Evolutionary conservation across 2,329 filamentous ascomycete genomes (phyloP).

Genomic region (Trichoderma semiorbis): DNA sequence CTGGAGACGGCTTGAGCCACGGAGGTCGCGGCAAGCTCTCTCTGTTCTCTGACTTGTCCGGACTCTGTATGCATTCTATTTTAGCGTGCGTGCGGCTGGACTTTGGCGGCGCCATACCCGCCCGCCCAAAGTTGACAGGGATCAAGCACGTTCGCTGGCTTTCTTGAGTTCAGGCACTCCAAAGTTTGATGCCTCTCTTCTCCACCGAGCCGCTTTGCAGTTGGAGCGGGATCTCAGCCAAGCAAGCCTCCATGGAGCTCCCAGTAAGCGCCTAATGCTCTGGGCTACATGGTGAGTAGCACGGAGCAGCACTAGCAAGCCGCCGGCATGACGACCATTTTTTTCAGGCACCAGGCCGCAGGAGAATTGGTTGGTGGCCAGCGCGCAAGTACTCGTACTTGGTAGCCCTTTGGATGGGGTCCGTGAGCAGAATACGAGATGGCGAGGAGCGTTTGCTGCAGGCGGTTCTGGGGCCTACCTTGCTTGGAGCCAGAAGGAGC

Average conservation of each 20-base stretch:
- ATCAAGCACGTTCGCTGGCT: not conserved
- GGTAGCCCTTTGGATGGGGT: not conserved
- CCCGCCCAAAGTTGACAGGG: conserved; percentile 3
- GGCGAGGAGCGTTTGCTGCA: conserved; percentile 5
- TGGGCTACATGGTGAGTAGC: not conserved
- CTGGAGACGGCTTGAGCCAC: not conserved
- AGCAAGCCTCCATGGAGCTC: not conserved
- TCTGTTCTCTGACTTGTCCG: not conserved
- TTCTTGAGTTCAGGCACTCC: conserved; percentile 5
- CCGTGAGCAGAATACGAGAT: conserved; percentile 13
- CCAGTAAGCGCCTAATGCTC: not conserved
- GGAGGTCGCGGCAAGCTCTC: not conserved
- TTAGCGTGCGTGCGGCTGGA: conserved; percentile 18
- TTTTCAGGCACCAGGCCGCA: not conserved
- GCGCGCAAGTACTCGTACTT: not conserved
- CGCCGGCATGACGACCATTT: not conserved
- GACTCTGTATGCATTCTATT: not conserved
- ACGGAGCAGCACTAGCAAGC: not conserved
- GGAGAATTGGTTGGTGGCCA: not conserved
- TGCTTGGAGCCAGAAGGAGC: not conserved
- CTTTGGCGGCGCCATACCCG: conserved; percentile 16
- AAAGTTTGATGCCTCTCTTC: conserved; percentile 1
- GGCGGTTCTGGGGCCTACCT: not conserved
- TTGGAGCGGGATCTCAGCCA: not conserved
- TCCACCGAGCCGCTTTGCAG: not conserved